These are phyloP conservation scores for Gossypium bickii DNA, from an alignment of 345 rosid genomes.

Conservation along the genomic window DNA sequence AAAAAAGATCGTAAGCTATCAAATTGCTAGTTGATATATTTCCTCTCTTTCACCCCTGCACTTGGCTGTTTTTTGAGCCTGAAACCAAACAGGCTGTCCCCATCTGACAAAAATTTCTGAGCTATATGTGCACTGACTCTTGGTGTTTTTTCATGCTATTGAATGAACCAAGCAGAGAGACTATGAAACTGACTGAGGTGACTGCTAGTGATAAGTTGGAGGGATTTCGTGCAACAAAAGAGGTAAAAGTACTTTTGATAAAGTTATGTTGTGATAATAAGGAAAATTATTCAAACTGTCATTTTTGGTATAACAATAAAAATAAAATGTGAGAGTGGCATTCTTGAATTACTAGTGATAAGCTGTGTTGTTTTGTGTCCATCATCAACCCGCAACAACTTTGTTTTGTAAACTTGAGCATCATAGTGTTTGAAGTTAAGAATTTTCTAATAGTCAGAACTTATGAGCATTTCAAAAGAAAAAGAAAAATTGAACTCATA, in stretches of 20 bases:
- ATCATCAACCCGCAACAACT: not conserved
- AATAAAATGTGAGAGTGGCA: not conserved
- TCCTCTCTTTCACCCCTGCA: not conserved
- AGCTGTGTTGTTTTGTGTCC: not conserved
- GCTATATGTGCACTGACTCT: not conserved
- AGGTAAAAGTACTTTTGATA: conserved; percentile 36
- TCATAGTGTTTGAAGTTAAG: not conserved
- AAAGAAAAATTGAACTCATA: not conserved
- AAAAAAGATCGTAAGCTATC: conserved; percentile 27
- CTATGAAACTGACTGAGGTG: conserved; percentile 62
- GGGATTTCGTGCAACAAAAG: conserved; percentile 79
- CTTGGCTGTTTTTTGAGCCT: not conserved
- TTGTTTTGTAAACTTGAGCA: not conserved
- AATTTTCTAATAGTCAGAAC: not conserved
- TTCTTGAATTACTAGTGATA: not conserved
- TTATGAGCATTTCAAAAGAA: no score
- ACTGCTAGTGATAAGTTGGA: conserved; percentile 77
- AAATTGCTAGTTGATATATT: conserved; percentile 34
- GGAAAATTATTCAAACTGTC: conserved; percentile 10
- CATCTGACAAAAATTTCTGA: not conserved
- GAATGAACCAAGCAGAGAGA: conserved; percentile 41
- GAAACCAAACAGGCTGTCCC: not conserved
- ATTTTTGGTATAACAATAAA: not conserved
- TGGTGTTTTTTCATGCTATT: not conserved
- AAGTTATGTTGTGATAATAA: not conserved